Percentiles rank a stretch among this genome's conserved stretches.
phyloP scores from a whole-genome alignment of 2,329 filamentous ascomycete species.

The Pyrenochaeta sp. region DNA sequence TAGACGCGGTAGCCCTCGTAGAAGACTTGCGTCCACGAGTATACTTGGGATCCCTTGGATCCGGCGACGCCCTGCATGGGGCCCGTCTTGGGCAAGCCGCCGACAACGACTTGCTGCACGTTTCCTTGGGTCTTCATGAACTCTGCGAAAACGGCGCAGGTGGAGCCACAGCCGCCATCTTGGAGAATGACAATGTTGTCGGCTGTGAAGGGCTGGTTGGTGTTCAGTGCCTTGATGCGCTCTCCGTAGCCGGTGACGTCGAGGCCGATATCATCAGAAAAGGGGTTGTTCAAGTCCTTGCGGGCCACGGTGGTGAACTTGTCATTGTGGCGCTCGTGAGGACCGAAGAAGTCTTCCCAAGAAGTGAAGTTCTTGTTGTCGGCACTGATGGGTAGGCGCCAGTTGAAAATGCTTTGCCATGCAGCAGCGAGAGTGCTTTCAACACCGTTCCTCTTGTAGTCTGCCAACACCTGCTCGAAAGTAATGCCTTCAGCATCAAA shows the following conservation, averaged over 20 bases:
- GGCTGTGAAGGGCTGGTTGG: constrained; percentile 34
- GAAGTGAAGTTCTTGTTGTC: constrained; percentile 36
- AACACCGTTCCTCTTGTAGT: constrained; percentile 12
- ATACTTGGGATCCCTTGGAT: constrained; percentile 47
- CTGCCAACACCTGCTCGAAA: constrained; percentile 18
- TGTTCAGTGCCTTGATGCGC: constrained; percentile 15
- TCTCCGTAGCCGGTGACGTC: constrained; percentile 24
- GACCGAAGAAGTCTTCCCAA: constrained; percentile 43
- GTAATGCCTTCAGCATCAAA: constrained; percentile 11
- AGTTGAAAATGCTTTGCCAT: constrained; percentile 31
- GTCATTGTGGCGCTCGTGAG: constrained; percentile 30
- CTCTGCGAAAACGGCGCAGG: constrained; percentile 52
- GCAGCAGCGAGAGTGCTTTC: constrained; percentile 2
- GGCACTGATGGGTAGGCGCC: constrained; percentile 20
- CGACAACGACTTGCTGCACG: constrained; percentile 49
- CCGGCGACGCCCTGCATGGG: constrained; percentile 51
- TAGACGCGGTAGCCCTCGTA: constrained; percentile 12
- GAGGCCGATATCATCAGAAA: constrained; percentile 17
- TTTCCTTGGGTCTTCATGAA: constrained; percentile 50
- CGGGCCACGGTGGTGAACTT: constrained; percentile 35
- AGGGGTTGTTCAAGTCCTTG: constrained; percentile 24
- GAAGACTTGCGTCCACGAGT: constrained; percentile 14
- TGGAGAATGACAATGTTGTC: constrained; percentile 45
- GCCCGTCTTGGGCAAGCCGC: constrained; percentile 45
- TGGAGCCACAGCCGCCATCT: constrained; percentile 50